Conservation (phyloP, 805 yeast species). For the Maudiozyma bulderi region DNA sequence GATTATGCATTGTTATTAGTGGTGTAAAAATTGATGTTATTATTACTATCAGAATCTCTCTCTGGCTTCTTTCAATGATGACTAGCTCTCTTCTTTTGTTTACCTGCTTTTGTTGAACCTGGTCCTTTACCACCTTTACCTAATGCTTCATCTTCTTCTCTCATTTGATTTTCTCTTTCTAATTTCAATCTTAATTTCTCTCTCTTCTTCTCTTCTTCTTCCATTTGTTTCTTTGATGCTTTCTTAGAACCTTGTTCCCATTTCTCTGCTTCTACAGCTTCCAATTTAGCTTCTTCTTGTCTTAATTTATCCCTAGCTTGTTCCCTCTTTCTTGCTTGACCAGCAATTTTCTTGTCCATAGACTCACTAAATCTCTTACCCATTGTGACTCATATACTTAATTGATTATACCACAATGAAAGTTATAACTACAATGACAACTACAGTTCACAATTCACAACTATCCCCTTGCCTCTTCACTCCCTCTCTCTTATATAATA, state of each 20-base stretch:
- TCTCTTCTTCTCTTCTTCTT: constrained; percentile 26
- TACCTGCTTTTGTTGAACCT: background rate
- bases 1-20: no score
- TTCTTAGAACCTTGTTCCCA: constrained; percentile 28
- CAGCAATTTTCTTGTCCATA: constrained; percentile 29
- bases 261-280: constrained; percentile 27
- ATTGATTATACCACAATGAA: background rate
- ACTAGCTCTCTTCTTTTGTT: constrained; percentile 9
- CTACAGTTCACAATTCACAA: no score
- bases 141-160: constrained; percentile 24
- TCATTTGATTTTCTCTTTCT: constrained; percentile 26
- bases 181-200: constrained; percentile 24
- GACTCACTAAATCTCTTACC: constrained; percentile 31
- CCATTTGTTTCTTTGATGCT: constrained; percentile 17
- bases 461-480: no score
- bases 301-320: constrained; percentile 23
- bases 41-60: no score
- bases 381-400: constrained; percentile 10
- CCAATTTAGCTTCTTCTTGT: constrained; percentile 16
- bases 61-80: background rate
- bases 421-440: no score
- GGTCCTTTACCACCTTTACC: constrained; percentile 20
- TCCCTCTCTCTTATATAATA: no score
- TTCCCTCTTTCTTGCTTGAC: constrained; percentile 27
- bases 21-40: no score